Percentiles rank a stretch among this genome's conserved stretches.
Conservation (phyloP, 2,329 filamentous ascomycete genomes). For the Talaromyces atroroseus region DNA sequence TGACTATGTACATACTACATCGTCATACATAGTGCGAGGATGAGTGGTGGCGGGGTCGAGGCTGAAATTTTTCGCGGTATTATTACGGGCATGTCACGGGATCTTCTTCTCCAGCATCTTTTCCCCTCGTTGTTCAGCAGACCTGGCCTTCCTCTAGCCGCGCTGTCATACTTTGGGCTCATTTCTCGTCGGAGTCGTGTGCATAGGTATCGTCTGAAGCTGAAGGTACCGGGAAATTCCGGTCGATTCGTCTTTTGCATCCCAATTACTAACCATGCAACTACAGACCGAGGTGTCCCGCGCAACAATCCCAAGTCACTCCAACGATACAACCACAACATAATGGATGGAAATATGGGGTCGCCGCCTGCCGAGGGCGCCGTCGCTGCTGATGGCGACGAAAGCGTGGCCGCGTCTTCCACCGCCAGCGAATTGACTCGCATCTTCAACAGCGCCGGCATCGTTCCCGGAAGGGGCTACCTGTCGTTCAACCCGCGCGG, state of each 20-base stretch:
- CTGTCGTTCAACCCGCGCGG: slow-evolving; percentile 17
- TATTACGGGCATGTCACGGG: background rate
- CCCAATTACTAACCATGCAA: too few species aligned
- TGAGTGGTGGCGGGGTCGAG: too few species aligned
- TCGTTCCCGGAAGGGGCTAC: slow-evolving; percentile 11
- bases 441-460: slow-evolving; percentile 13
- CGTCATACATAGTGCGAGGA: too few species aligned
- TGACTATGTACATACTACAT: too few species aligned
- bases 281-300: background rate
- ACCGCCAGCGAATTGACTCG: slow-evolving; percentile 14
- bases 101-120: background rate
- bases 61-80: background rate
- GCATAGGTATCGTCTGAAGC: too few species aligned
- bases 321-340: background rate
- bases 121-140: background rate
- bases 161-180: too few species aligned
- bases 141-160: too few species aligned
- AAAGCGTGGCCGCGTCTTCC: slow-evolving; percentile 6
- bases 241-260: too few species aligned
- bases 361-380: slow-evolving; percentile 10
- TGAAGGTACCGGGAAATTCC: too few species aligned
- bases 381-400: slow-evolving; percentile 5
- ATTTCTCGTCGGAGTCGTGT: too few species aligned
- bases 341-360: slow-evolving; percentile 11
- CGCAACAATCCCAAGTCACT: background rate